A percentile compares a stretch with the other conserved stretches of the same genome.
phyloP scores from a whole-genome alignment of 441 rosid species.

The Adansonia madagascariensis region DNA sequence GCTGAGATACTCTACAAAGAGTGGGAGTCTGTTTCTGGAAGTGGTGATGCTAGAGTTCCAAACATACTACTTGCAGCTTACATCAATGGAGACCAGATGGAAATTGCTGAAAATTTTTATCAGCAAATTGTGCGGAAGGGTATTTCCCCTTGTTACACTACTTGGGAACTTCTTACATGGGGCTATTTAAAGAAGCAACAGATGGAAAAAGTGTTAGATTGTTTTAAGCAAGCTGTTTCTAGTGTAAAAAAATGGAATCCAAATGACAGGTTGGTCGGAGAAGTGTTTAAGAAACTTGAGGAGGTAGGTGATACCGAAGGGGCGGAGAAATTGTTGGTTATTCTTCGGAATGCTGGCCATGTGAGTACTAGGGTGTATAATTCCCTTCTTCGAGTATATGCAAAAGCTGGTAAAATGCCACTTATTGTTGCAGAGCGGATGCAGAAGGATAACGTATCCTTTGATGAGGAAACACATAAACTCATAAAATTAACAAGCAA shows the following conservation, averaged over 20 bases:
- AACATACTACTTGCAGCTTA: constrained; percentile 74
- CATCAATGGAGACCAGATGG: constrained; percentile 55
- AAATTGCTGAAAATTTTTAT: constrained; percentile 57
- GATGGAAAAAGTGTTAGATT: constrained; percentile 59
- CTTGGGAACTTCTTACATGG: constrained; percentile 84
- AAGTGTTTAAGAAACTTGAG: constrained; percentile 56
- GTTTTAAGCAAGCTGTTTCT: constrained; percentile 63
- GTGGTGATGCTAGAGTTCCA: constrained; percentile 59
- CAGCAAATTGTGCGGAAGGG: constrained; percentile 56
- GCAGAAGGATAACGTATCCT: constrained; percentile 63
- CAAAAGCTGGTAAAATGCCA: constrained; percentile 79
- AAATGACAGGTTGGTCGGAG: constrained; percentile 52
- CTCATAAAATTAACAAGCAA: constrained; percentile 61
- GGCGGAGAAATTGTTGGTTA: constrained; percentile 66
- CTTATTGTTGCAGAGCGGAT: constrained; percentile 69
- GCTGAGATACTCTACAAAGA: constrained; percentile 72
- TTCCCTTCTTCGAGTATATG: constrained; percentile 68
- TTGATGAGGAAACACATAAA: constrained; percentile 64
- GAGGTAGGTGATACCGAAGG: constrained; percentile 58
- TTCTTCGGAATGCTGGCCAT: constrained; percentile 65
- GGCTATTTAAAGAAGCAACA: constrained; percentile 58
- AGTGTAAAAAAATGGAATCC: constrained; percentile 70
- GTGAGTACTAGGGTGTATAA: constrained; percentile 68
- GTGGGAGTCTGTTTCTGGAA: constrained; percentile 74
- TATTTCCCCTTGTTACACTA: constrained; percentile 65